These are phyloP conservation scores for Backusella liffmaniae DNA, from an alignment of 192 early-diverging fungal species.

Conservation along the genomic window DNA sequence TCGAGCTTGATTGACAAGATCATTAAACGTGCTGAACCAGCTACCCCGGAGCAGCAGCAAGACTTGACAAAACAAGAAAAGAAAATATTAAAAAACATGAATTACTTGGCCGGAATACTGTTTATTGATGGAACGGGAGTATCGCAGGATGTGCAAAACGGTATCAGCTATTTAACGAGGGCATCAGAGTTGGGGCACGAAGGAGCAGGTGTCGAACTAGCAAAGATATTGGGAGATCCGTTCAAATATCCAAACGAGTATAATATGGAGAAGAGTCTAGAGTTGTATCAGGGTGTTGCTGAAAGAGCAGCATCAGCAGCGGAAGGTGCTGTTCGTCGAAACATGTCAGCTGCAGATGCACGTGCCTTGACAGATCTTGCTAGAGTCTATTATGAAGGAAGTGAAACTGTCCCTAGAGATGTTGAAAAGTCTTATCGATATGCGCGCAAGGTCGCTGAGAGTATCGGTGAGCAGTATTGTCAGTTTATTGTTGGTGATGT, in stretches of 20 bases:
- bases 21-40: neutral
- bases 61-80: neutral
- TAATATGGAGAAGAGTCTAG: conserved; percentile 23
- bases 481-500: conserved; percentile 36
- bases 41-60: neutral
- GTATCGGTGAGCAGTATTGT: conserved; percentile 31
- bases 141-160: conserved; percentile 1
- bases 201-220: conserved; percentile 23
- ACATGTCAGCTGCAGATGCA: conserved; percentile 18
- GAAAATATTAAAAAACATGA: conserved; percentile 16
- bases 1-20: conserved; percentile 10
- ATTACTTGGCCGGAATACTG: conserved; percentile 26
- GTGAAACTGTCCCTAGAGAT: conserved; percentile 18
- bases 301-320: neutral
- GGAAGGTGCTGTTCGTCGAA: neutral
- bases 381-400: conserved; percentile 31
- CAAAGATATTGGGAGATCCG: conserved; percentile 23
- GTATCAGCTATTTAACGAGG: conserved; percentile 11
- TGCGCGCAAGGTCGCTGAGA: conserved; percentile 28
- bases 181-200: conserved; percentile 20
- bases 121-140: conserved; percentile 28
- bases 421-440: conserved; percentile 30
- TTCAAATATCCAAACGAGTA: conserved; percentile 28
- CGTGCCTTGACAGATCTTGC: conserved; percentile 31
- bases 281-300: conserved; percentile 21